A percentile compares a stretch with the other conserved stretches of the same genome.
Evolutionary conservation across 805 yeast genomes (phyloP).

Genomic region (Naumovozyma castellii): DNA sequence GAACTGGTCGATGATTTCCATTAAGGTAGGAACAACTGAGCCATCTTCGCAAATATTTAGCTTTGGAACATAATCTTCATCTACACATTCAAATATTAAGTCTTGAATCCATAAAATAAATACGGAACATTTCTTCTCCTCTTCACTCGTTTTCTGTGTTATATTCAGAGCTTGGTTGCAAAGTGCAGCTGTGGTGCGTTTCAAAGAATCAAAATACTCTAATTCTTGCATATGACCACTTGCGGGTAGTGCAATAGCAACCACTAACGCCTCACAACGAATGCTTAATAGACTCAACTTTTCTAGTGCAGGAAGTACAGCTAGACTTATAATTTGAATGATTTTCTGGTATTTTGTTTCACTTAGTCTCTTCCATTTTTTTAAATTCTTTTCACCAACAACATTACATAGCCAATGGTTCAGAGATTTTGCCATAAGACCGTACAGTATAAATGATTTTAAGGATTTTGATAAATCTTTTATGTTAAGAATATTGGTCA

Average conservation of each 20-base stretch:
- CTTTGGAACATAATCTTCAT: background rate
- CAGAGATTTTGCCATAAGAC: conserved; percentile 40
- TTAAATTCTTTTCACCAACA: conserved; percentile 57
- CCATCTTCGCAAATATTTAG: background rate
- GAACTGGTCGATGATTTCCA: background rate
- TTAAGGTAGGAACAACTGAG: background rate
- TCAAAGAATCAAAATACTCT: background rate
- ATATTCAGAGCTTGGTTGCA: background rate
- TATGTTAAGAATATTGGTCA: background rate
- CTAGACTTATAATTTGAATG: conserved; percentile 39
- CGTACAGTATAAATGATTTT: conserved; percentile 32
- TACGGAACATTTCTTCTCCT: background rate
- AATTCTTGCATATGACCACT: too few relatives aligned
- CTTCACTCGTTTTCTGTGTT: background rate
- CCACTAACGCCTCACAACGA: conserved; percentile 4
- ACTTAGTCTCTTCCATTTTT: conserved; percentile 45
- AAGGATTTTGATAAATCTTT: background rate
- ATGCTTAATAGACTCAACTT: conserved; percentile 37
- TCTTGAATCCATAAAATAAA: background rate
- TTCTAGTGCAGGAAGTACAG: conserved; percentile 47
- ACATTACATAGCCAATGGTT: conserved; percentile 56
- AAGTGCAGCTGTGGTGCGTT: background rate
- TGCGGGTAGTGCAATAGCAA: background rate
- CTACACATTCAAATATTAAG: background rate
- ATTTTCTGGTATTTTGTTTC: conserved; percentile 41